Conservation (phyloP, 148 eudicot species). For the Selenicereus undatus region DNA sequence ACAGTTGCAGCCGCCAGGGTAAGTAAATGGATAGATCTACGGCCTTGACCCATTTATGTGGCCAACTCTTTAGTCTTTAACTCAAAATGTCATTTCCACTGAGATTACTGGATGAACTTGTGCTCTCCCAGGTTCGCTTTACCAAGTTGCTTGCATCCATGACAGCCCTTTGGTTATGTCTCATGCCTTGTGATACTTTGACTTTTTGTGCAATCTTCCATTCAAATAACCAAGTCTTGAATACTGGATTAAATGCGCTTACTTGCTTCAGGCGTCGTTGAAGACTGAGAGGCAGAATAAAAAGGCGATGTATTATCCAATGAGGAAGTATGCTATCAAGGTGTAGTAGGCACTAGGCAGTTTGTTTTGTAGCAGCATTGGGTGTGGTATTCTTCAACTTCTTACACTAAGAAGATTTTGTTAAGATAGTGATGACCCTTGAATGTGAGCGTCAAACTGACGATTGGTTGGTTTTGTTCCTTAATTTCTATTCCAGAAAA, state of each 20-base stretch:
- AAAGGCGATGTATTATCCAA: slow-evolving; percentile 57
- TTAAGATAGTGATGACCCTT: slow-evolving; percentile 6
- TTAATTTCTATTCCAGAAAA: background rate
- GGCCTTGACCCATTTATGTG: background rate
- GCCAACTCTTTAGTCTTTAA: background rate
- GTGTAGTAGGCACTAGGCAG: slow-evolving; percentile 29
- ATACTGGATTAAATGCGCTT: background rate
- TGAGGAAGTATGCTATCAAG: slow-evolving; percentile 69
- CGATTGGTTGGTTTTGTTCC: background rate
- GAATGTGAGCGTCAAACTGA: background rate
- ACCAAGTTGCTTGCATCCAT: background rate
- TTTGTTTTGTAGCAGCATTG: background rate
- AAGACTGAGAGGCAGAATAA: slow-evolving; percentile 65
- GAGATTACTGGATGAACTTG: background rate
- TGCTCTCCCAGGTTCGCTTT: background rate
- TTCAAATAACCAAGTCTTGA: background rate
- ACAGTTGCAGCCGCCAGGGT: background rate
- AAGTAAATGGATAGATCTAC: background rate
- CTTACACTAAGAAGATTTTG: slow-evolving; percentile 10
- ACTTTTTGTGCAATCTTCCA: background rate
- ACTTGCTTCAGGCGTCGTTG: slow-evolving; percentile 44
- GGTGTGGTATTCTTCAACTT: too few species aligned
- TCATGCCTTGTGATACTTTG: background rate
- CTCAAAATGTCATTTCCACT: background rate
- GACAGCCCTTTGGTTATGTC: background rate